phyloP scores from a whole-genome alignment of 495 filamentous ascomycete species.

The Hypoxylon lienhwacheense region DNA sequence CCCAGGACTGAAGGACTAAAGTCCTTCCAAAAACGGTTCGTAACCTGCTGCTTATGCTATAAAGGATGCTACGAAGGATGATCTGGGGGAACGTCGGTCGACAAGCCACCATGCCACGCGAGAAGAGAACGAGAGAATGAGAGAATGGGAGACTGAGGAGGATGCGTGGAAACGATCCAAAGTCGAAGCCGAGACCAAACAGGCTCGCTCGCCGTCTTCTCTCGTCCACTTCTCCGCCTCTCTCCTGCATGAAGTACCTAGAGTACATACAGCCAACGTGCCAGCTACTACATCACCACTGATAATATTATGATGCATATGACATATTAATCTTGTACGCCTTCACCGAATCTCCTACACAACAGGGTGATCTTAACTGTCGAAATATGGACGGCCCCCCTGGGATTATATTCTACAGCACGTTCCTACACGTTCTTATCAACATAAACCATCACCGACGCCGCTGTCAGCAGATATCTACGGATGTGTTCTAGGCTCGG shows the following conservation, averaged over 20 bases:
- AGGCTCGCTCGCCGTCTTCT: conserved; percentile 3
- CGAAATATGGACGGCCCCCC: not conserved
- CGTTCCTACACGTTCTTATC: not conserved
- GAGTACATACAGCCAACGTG: not conserved
- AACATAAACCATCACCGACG: not conserved
- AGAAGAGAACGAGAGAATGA: conserved; percentile 11
- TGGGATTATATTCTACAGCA: not conserved
- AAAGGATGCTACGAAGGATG: not conserved
- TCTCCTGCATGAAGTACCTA: conserved; percentile 11
- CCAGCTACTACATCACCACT: not conserved
- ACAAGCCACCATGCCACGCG: conserved; percentile 31
- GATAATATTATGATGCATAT: conserved; percentile 1
- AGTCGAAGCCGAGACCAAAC: conserved; percentile 10
- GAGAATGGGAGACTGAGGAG: too few relatives aligned
- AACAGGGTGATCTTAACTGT: too few relatives aligned
- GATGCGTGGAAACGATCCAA: conserved; percentile 3
- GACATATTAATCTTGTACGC: not conserved
- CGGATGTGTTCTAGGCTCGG: conserved; percentile 7
- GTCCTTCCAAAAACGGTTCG: too few relatives aligned
- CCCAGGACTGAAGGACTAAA: too few relatives aligned
- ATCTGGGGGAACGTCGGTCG: conserved; percentile 26
- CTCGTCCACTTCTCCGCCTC: conserved; percentile 16
- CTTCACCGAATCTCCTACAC: not conserved
- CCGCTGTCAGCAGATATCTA: not conserved
- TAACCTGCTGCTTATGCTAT: too few relatives aligned